Base-by-base conservation (phyloP, 768 basidiomycete species). In the Russula compacta region DNA sequence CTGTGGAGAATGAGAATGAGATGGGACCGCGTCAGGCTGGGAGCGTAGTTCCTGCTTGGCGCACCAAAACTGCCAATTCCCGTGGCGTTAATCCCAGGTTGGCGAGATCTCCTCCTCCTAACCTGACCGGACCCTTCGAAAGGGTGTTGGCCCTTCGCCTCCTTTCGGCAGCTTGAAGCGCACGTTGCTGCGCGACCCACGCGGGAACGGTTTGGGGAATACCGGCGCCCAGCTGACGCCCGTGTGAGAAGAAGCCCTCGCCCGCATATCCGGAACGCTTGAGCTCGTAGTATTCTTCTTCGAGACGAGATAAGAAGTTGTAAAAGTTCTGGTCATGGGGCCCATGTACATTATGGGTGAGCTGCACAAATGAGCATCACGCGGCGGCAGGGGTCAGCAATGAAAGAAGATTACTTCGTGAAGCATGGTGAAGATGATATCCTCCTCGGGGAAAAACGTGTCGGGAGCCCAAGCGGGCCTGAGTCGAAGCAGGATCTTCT, bases 251-350 rank as follows among this genome's bases (percentile, higher is more conserved):
- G 79, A 97, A 98, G 3, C 94, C 95, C 72, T 97, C 94, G 14
- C 95, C 93, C 6, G 86, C 77, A 71, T 94, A 98, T 0, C 94
- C 95, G 14, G 83, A 84, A 19, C 83, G 78, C 66, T 85, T 83
- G 6, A 97, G 78, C 3, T 79, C 83, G 43, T 89, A 87, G 66
- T 86, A 94, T 73, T 97, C 95, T 58, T 92, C 87, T 69, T 93
- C 87, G 3, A 95, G 77, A 21, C 78, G 80, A 3, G 81, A 75
- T 5, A 91, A 80, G 66, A 82, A 81, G 58, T 86, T 84, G 75
- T 91, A 89, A 66, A 93, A 89, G 54, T 79, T 81, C 53, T 90
- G 86, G 66, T 98, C 91, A 66, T 97, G 95, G 6, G 92, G 88
- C 3, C 92, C 91, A 68, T 92, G 89, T 8, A 88, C 83, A 69